Evolutionary conservation across 331 rosid species (phyloP).

Genomic region (Telfairia occidentalis): DNA sequence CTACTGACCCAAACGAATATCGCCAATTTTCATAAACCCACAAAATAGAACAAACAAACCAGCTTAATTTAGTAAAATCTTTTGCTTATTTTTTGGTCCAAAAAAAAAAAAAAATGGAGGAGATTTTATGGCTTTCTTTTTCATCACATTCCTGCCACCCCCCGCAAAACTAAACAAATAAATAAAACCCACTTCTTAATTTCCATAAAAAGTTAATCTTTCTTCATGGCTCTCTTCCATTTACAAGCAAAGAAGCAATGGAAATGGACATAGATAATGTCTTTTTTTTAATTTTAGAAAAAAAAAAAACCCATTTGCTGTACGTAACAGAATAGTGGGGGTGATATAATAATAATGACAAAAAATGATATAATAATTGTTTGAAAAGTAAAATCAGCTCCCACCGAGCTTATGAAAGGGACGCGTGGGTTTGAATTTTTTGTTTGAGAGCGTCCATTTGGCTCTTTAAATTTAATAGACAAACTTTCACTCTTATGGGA

Average conservation of each 20-base stretch:
- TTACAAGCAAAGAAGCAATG: neutral
- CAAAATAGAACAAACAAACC: neutral
- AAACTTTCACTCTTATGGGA: neutral
- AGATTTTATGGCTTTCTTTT: neutral
- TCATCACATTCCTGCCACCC: neutral
- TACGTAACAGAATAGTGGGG: too few relatives aligned
- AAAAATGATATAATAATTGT: neutral
- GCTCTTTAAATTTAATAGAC: neutral
- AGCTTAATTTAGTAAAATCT: neutral
- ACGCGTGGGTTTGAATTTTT: neutral
- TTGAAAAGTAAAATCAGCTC: neutral
- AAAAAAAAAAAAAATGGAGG: neutral
- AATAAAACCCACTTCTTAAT: neutral
- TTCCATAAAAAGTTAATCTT: constrained; percentile 1
- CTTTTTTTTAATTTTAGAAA: neutral
- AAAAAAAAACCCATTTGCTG: neutral
- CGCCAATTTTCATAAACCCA: neutral
- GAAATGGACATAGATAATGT: neutral
- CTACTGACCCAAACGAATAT: neutral
- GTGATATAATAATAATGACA: neutral
- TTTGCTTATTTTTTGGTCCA: neutral
- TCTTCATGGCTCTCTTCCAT: neutral
- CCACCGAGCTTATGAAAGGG: neutral
- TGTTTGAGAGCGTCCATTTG: neutral
- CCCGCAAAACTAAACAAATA: neutral